Conservation (phyloP, 1,284 basidiomycete genomes). For the Cutaneotrichosporon dermatis region DNA sequence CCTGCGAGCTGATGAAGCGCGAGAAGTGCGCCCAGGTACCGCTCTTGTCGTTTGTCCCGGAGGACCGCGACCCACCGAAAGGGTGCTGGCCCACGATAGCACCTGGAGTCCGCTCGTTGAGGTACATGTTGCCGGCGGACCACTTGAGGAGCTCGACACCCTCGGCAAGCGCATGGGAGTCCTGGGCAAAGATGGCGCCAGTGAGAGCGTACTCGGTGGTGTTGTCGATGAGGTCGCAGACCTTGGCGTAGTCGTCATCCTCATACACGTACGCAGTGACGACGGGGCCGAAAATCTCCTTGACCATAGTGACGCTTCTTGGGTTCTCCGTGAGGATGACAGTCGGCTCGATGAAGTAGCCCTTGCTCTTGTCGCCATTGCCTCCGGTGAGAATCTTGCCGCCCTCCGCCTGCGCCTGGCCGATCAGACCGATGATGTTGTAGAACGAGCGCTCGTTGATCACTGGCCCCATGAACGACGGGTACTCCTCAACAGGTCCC, state of each 20-base stretch:
- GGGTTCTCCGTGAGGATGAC: conserved; percentile 58
- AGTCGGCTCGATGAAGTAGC: conserved; percentile 83
- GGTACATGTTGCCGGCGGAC: conserved; percentile 57
- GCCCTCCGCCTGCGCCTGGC: conserved; percentile 63
- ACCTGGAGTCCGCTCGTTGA: conserved; percentile 87
- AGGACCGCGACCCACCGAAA: conserved; percentile 80
- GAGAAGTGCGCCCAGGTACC: conserved; percentile 80
- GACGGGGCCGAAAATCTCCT: conserved; percentile 90
- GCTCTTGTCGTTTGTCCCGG: conserved; percentile 92
- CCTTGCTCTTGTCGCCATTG: conserved; percentile 72
- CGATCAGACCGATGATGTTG: conserved; percentile 71
- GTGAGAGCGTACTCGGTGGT: conserved; percentile 79
- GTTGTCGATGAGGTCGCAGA: conserved; percentile 71
- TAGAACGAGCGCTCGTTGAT: conserved; percentile 79
- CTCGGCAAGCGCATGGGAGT: conserved; percentile 33
- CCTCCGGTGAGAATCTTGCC: conserved; percentile 12
- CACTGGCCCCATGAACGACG: conserved; percentile 84
- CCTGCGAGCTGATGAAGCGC: conserved; percentile 74
- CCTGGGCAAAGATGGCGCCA: conserved; percentile 63
- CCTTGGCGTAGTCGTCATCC: conserved; percentile 66
- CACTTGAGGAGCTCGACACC: conserved; percentile 30
- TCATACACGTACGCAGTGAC: conserved; percentile 73
- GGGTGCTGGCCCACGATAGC: conserved; percentile 90
- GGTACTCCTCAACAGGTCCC: conserved; percentile 68
- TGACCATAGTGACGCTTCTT: conserved; percentile 72